These are phyloP conservation scores for Aspergillus eucalypticola DNA, from an alignment of 2,329 filamentous ascomycete species.

Conservation along the genomic window DNA sequence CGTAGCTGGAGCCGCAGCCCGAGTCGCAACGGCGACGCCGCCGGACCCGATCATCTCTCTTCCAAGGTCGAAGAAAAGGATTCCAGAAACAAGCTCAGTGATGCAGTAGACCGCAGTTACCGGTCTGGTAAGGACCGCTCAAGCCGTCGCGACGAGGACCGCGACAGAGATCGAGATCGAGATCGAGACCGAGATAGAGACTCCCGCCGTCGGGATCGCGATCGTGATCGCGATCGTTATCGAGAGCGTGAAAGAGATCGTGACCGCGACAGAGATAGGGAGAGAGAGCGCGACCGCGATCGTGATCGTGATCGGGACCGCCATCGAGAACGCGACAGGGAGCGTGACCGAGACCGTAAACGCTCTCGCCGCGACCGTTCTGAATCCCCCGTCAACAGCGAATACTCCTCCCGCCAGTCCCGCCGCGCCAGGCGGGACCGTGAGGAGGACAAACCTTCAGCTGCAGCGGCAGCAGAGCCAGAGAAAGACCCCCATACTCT, in stretches of 20 bases:
- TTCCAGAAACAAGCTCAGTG: conserved; percentile 23
- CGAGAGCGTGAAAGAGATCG: conserved; percentile 37
- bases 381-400: conserved; percentile 33
- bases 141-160: conserved; percentile 33
- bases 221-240: conserved; percentile 43
- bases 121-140: conserved; percentile 33
- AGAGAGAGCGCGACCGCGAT: conserved; percentile 35
- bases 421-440: conserved; percentile 40
- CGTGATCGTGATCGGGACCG: conserved; percentile 27
- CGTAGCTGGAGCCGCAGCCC: conserved; percentile 39
- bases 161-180: conserved; percentile 33
- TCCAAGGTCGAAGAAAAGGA: conserved; percentile 24
- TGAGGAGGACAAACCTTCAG: conserved; percentile 25
- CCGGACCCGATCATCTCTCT: conserved; percentile 41
- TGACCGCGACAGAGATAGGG: conserved; percentile 36
- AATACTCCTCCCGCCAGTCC: conserved; percentile 36
- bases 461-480: conserved; percentile 23
- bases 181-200: conserved; percentile 14
- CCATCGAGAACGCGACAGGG: conserved; percentile 37
- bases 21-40: conserved; percentile 35
- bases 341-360: conserved; percentile 46
- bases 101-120: conserved; percentile 27
- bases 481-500: conserved; percentile 70
- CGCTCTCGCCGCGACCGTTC: conserved; percentile 45
- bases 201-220: conserved; percentile 30